These are phyloP conservation scores for Xylariaceae sp. DNA, from an alignment of 2,329 filamentous ascomycete species.

Conservation along the genomic window DNA sequence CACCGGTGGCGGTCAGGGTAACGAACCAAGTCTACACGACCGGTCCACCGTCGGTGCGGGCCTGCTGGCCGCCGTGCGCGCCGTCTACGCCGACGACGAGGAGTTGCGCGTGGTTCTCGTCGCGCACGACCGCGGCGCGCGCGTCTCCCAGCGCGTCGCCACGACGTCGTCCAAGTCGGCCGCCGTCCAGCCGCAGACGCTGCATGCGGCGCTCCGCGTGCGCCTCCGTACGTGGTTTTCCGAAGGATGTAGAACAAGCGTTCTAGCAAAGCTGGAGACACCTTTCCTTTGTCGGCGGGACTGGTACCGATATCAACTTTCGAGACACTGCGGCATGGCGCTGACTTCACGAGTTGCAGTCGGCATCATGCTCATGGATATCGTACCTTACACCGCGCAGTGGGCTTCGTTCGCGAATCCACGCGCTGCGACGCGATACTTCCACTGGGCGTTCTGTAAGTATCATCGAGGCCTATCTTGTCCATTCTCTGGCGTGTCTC, in stretches of 20 bases:
- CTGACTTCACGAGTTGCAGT: no score
- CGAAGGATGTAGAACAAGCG: no score
- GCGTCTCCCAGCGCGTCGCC: slow-evolving; percentile 7
- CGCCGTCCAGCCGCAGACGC: background rate
- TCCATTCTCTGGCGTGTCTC: no score
- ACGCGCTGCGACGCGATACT: slow-evolving; percentile 7
- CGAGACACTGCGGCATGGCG: no score
- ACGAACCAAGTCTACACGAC: slow-evolving; percentile 6
- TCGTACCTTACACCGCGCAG: slow-evolving; percentile 10
- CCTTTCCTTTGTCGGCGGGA: no score
- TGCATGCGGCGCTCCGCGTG: slow-evolving; percentile 1
- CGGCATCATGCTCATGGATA: slow-evolving; percentile 9
- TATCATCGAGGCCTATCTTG: no score
- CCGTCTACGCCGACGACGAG: slow-evolving; percentile 3
- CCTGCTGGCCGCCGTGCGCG: slow-evolving; percentile 7
- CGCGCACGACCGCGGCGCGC: slow-evolving; percentile 9
- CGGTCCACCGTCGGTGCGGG: slow-evolving; percentile 6
- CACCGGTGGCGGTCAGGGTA: no score
- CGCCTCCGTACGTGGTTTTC: no score
- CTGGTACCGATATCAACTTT: no score
- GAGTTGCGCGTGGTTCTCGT: slow-evolving; percentile 8
- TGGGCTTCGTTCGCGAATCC: slow-evolving; percentile 9
- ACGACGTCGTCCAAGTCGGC: slow-evolving; percentile 3
- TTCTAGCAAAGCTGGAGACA: no score
- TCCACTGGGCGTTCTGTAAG: slow-evolving; percentile 11